Evolutionary conservation across 73 alveolate genomes (phyloP).

Genomic region (Tetrahymena thermophila): DNA sequence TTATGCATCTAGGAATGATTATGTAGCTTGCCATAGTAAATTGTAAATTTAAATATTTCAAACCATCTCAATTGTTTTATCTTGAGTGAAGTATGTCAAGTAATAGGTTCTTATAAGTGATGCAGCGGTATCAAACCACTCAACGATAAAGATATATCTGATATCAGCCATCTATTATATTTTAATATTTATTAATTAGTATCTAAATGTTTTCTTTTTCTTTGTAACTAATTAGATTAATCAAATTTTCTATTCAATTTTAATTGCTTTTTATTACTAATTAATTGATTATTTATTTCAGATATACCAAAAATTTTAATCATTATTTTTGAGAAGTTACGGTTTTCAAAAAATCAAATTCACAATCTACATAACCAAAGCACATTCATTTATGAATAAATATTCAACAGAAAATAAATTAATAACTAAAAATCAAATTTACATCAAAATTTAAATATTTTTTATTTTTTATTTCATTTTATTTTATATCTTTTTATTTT

Average conservation of each 20-base stretch:
- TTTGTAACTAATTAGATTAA: neutral
- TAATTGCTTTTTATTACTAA: neutral
- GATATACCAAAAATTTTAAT: neutral
- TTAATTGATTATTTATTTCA: neutral
- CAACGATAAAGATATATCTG: conserved; percentile 84
- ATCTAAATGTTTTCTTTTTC: neutral
- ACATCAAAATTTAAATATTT: no score
- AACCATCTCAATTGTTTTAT: conserved; percentile 92
- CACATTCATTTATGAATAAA: neutral
- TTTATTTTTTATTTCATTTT: no score
- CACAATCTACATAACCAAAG: neutral
- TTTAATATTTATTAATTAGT: neutral
- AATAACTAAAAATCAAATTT: no score
- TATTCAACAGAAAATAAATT: neutral
- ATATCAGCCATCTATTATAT: conserved; percentile 48
- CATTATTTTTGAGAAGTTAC: neutral
- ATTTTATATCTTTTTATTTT: neutral
- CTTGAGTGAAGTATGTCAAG: conserved; percentile 81
- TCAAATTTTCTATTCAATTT: neutral
- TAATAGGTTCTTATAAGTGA: conserved; percentile 74
- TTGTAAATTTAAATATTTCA: neutral
- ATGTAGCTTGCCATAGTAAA: neutral
- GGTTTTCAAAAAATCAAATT: neutral
- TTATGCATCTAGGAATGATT: neutral
- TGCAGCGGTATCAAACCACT: conserved; percentile 90